These are phyloP conservation scores for Kalmusia sp. DNA, from an alignment of 2,329 filamentous ascomycete genomes.

Conservation along the genomic window DNA sequence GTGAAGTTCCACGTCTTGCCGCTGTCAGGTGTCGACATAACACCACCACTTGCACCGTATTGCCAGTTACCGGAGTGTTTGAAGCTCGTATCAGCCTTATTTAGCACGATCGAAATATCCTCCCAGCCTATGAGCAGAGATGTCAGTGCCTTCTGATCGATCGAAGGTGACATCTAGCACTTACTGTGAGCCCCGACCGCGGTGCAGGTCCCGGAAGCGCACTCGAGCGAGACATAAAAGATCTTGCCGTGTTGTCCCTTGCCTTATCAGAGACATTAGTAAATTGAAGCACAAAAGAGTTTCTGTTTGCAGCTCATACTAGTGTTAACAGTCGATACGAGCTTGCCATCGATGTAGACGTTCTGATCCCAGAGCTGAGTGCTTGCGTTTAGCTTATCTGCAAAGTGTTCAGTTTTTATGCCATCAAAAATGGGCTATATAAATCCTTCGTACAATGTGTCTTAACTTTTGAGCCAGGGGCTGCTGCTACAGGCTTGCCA, in stretches of 20 bases:
- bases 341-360: constrained; percentile 28
- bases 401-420: not conserved
- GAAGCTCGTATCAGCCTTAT: constrained; percentile 21
- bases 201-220: constrained; percentile 23
- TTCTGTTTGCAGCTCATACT: constrained; percentile 15
- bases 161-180: not conserved
- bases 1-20: constrained; percentile 28
- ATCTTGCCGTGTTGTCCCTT: constrained; percentile 28
- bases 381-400: constrained; percentile 26
- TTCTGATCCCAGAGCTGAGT: constrained; percentile 33
- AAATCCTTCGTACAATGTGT: constrained; percentile 23
- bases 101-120: constrained; percentile 21
- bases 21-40: constrained; percentile 24
- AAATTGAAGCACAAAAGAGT: too few species aligned
- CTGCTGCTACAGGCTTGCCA: constrained; percentile 22
- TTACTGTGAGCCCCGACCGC: constrained; percentile 29
- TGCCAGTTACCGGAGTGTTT: constrained; percentile 20
- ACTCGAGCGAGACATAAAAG: constrained; percentile 32
- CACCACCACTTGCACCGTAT: constrained; percentile 21
- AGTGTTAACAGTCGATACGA: constrained; percentile 27
- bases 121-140: constrained; percentile 21
- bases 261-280: constrained; percentile 16
- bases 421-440: not conserved
- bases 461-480: constrained; percentile 22
- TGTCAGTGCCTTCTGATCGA: not conserved